Base-by-base conservation (phyloP, 257 asterid genomes). In the Solanum paucissectum region DNA sequence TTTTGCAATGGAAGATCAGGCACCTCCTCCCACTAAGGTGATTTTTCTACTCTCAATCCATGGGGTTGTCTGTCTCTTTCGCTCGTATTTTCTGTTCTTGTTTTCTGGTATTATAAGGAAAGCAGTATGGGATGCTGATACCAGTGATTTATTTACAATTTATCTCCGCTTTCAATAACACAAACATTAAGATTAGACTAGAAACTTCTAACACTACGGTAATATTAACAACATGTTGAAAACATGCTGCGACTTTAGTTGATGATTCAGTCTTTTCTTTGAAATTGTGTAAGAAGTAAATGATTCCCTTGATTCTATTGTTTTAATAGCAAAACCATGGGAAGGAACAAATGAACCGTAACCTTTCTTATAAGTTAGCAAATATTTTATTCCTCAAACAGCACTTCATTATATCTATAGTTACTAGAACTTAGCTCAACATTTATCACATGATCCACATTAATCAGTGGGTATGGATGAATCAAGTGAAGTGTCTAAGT, bases 1-100 rank as follows among this genome's bases (percentile, higher is more conserved):
- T 90, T 97, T 95, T 46, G 97, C 93, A 64, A 84, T 94, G 87
- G 98, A 94, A 76, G 94, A 91, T 81, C 90, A 91, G 89, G 89
- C 92, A 68, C 89, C 94, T 92, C 64, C 91, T 77, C 87, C 88
- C 83, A 64, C 85, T 66, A 95, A 95, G 98, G 99, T 97, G 90
- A 87, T 90, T 38, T 84, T 84, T 66, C 88, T 37, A 42, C 14
- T 87, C 85, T 20, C 87, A 37, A 66, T 58, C 89, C 69, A 37
- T 58, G 82, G 38, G 71, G 83, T 84, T 25, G 46, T 83, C 14
- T 34, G 83, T 72, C 21, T 81, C 34, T 27, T 76, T 84, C 14
- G 29, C 8, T 49, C 13, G 25, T 33, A 64, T 49, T 73, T 5
- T 42, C 37, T 42, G 62, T 27, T 77, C n/a, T 77, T n/a, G 55